phyloP scores from a whole-genome alignment of 495 filamentous ascomycete species.

The Choiromyces venosus region DNA sequence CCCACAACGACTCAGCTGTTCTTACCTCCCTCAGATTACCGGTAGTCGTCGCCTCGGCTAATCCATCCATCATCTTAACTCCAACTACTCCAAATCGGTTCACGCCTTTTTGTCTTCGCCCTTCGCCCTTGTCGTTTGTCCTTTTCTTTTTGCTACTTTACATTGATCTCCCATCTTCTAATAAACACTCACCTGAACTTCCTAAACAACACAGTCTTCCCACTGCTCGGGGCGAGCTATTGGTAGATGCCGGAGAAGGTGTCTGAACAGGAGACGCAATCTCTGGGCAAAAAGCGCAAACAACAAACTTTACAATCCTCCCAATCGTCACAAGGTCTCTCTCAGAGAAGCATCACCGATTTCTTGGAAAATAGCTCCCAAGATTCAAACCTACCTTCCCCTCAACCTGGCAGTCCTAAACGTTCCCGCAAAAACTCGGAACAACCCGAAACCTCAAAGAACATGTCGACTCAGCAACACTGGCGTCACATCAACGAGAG shows the following conservation, averaged over 20 bases:
- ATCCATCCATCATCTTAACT: not conserved
- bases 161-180: not conserved
- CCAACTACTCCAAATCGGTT: not conserved
- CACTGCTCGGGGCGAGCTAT: slow-evolving; percentile 8
- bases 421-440: slow-evolving; percentile 36
- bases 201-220: not conserved
- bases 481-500: slow-evolving; percentile 24
- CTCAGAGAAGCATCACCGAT: slow-evolving; percentile 36
- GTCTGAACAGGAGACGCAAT: slow-evolving; percentile 14
- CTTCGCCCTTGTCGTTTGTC: too few species aligned
- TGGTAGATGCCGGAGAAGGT: slow-evolving; percentile 38
- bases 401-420: slow-evolving; percentile 12
- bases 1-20: not conserved
- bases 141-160: not conserved
- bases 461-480: slow-evolving; percentile 29
- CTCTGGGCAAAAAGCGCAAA: slow-evolving; percentile 30
- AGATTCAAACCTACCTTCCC: slow-evolving; percentile 3
- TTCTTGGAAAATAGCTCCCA: slow-evolving; percentile 22
- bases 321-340: not conserved
- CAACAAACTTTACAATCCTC: slow-evolving; percentile 19
- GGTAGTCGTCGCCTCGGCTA: not conserved
- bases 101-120: too few species aligned
- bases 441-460: slow-evolving; percentile 4
- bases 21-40: not conserved
- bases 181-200: not conserved